Evolutionary conservation across 2,329 filamentous ascomycete genomes (phyloP).

Genomic region (Bipolaris victoriae): DNA sequence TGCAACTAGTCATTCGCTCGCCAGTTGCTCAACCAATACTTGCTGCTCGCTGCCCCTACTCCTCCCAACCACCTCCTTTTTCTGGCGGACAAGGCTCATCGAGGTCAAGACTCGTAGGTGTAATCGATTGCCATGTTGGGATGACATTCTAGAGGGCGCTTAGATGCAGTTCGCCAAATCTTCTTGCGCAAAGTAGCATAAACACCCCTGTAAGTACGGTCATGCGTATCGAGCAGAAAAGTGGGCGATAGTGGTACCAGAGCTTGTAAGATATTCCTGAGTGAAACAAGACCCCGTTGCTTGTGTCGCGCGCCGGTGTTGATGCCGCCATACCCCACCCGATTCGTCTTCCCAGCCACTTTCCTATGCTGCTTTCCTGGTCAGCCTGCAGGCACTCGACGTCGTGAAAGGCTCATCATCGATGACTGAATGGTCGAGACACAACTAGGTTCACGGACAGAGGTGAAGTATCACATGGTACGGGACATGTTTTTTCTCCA

Average conservation of each 20-base stretch:
- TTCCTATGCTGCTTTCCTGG: conserved; percentile 26
- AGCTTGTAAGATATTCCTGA: conserved; percentile 24
- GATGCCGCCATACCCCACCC: conserved; percentile 26
- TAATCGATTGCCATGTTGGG: conserved; percentile 6
- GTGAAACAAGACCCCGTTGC: conserved; percentile 41
- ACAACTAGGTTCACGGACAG: conserved; percentile 36
- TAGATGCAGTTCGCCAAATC: conserved; percentile 24
- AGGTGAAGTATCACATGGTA: conserved; percentile 32
- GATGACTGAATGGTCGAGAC: conserved; percentile 33
- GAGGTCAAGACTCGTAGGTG: conserved; percentile 1
- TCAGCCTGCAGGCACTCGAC: conserved; percentile 35
- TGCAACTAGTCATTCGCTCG: conserved; percentile 26
- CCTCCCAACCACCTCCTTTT: conserved; percentile 2
- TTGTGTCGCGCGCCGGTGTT: conserved; percentile 34
- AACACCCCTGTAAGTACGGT: conserved; percentile 35
- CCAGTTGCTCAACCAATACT: conserved; percentile 11
- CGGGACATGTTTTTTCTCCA: conserved; percentile 22
- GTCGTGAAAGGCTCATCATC: conserved; percentile 24
- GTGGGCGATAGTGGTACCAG: conserved; percentile 28
- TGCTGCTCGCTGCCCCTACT: background rate
- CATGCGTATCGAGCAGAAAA: conserved; percentile 26
- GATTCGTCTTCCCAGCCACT: conserved; percentile 31
- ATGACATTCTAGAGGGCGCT: conserved; percentile 23
- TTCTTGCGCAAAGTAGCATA: conserved; percentile 8
- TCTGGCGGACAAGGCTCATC: conserved; percentile 1